phyloP scores from a whole-genome alignment of 202 grass and related monocot genomes.

The Schoenoplectus triqueter region DNA sequence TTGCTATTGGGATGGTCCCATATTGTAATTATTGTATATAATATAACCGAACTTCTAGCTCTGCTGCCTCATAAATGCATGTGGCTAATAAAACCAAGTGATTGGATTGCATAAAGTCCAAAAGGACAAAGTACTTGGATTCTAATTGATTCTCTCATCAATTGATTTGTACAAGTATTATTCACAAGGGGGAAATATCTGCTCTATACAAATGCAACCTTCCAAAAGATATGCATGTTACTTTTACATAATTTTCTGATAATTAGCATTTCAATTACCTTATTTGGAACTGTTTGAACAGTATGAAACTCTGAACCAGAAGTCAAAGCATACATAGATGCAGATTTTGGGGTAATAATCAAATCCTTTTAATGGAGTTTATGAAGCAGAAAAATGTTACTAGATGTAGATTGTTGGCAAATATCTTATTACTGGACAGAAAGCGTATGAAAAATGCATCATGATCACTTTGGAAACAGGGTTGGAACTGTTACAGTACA shows the following conservation, averaged over 20 bases:
- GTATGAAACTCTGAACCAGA: not conserved
- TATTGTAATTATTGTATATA: slow-evolving; percentile 26
- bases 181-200: slow-evolving; percentile 25
- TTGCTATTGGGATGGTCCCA: not conserved
- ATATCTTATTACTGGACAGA: no score
- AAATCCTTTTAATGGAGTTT: not conserved
- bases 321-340: not conserved
- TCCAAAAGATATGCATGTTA: slow-evolving; percentile 14
- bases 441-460: not conserved
- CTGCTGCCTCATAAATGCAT: slow-evolving; percentile 22
- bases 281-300: not conserved
- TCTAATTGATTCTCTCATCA: slow-evolving; percentile 27
- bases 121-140: slow-evolving; percentile 35
- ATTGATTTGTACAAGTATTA: slow-evolving; percentile 24
- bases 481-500: not conserved
- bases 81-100: slow-evolving; percentile 22
- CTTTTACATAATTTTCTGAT: slow-evolving; percentile 24
- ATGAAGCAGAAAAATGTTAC: not conserved
- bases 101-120: slow-evolving; percentile 33
- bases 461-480: not conserved
- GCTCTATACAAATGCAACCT: not conserved
- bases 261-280: not conserved
- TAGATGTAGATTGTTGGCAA: not conserved
- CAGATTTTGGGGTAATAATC: not conserved
- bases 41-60: slow-evolving; percentile 31